phyloP scores from a whole-genome alignment of 2,329 filamentous ascomycete genomes.

The Thermoascus crustaceus region DNA sequence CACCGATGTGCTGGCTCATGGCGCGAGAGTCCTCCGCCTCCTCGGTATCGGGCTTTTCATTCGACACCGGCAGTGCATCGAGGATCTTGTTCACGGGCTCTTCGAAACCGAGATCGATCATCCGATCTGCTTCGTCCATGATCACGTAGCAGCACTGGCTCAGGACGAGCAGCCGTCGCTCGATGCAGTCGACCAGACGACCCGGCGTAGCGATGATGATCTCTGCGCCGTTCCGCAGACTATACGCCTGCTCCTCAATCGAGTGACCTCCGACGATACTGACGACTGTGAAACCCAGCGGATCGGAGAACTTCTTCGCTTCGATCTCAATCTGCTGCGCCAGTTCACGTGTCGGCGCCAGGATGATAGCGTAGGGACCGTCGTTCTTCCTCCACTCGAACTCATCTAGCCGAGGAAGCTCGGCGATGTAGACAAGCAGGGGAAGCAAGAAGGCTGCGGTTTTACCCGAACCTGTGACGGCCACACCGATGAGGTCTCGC shows the following conservation, averaged over 20 bases:
- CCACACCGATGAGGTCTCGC: constrained; percentile 94
- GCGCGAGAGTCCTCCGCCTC: constrained; percentile 75
- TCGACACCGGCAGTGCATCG: constrained; percentile 80
- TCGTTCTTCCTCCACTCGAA: constrained; percentile 80
- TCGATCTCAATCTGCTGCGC: constrained; percentile 96
- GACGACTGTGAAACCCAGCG: constrained; percentile 87
- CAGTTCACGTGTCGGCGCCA: constrained; percentile 92
- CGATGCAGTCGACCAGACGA: constrained; percentile 93
- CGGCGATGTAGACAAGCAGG: constrained; percentile 86
- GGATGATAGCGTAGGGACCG: constrained; percentile 92
- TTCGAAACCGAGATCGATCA: constrained; percentile 98
- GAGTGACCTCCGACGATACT: constrained; percentile 97
- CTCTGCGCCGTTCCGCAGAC: constrained; percentile 83
- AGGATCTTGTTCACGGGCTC: constrained; percentile 97
- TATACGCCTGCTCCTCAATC: constrained; percentile 86
- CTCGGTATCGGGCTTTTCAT: constrained; percentile 92
- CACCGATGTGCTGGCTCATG: constrained; percentile 74
- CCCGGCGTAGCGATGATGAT: constrained; percentile 98
- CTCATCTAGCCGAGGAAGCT: constrained; percentile 76
- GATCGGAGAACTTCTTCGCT: constrained; percentile 82
- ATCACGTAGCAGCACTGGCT: constrained; percentile 98
- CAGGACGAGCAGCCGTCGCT: constrained; percentile 81
- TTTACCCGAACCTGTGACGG: constrained; percentile 96
- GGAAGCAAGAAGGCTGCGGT: constrained; percentile 92
- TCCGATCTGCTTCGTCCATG: constrained; percentile 98